These are phyloP conservation scores for Wickerhamomyces chambardii DNA, from an alignment of 805 yeast genomes.

Conservation along the genomic window DNA sequence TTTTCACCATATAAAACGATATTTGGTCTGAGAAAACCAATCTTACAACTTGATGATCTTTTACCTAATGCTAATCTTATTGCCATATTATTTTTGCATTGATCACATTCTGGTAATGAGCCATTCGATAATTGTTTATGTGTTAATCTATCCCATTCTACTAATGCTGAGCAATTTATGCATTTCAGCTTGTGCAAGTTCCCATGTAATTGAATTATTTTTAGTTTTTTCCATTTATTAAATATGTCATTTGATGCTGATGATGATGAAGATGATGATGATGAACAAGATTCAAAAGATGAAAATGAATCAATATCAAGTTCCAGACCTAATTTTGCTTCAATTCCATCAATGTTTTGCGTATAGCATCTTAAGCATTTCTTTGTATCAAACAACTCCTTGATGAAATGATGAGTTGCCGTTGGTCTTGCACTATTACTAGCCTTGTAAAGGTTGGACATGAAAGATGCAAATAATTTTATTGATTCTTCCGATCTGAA, in stretches of 20 bases:
- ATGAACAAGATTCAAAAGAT: too few species aligned
- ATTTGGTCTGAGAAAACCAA: conserved; percentile 79
- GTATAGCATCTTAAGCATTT: conserved; percentile 81
- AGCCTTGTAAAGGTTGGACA: conserved; percentile 67
- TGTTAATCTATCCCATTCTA: conserved; percentile 52
- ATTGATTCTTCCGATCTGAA: conserved; percentile 63
- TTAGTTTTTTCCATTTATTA: conserved; percentile 48
- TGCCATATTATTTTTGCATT: conserved; percentile 48
- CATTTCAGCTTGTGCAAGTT: conserved; percentile 72
- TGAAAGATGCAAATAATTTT: conserved; percentile 76
- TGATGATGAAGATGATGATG: too few species aligned
- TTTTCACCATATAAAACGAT: conserved; percentile 91
- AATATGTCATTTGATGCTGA: too few species aligned
- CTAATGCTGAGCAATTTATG: conserved; percentile 52
- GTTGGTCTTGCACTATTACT: conserved; percentile 71
- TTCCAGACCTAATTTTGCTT: conserved; percentile 51
- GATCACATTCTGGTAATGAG: conserved; percentile 67
- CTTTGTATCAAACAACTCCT: conserved; percentile 34
- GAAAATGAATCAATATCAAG: too few species aligned
- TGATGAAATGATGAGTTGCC: conserved; percentile 69
- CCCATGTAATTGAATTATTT: conserved; percentile 89
- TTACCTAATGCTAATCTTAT: conserved; percentile 62
- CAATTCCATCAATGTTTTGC: conserved; percentile 90
- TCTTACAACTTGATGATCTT: conserved; percentile 48
- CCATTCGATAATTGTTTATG: conserved; percentile 46